A percentile compares a stretch with the other conserved stretches of the same genome.
These are phyloP conservation scores for Porcisia hertigi DNA, from an alignment of 208 protist genomes.

Conservation along the genomic window DNA sequence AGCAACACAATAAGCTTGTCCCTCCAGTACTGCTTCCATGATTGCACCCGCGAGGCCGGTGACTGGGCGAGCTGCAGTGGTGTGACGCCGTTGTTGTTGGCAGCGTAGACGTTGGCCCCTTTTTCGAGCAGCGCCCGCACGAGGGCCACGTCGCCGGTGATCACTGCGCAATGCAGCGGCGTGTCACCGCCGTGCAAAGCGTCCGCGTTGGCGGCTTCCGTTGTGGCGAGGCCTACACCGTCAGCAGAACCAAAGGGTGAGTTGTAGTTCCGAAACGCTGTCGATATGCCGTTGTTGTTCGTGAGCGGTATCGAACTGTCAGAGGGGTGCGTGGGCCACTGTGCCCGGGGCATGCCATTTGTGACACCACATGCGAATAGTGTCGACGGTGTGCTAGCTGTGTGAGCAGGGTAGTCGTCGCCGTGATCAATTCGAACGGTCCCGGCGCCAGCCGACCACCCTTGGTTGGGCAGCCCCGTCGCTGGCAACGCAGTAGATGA, in stretches of 20 bases:
- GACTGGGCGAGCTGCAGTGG: slow-evolving; percentile 24
- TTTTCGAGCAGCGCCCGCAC: slow-evolving; percentile 62
- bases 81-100: slow-evolving; percentile 10
- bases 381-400: not conserved
- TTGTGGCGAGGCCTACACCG: not conserved
- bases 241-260: not conserved
- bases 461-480: not conserved
- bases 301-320: not conserved
- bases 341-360: not conserved
- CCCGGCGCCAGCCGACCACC: not conserved
- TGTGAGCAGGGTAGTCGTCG: not conserved
- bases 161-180: slow-evolving; percentile 70
- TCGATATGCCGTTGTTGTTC: not conserved
- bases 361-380: not conserved
- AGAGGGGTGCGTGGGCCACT: not conserved
- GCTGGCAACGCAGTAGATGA: not conserved
- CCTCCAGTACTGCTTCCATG: slow-evolving; percentile 28
- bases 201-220: not conserved
- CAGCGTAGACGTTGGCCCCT: slow-evolving; percentile 44
- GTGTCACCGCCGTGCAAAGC: slow-evolving; percentile 24
- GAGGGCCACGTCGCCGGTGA: slow-evolving; percentile 44
- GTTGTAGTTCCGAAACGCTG: not conserved
- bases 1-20: slow-evolving; percentile 20
- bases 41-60: not conserved
- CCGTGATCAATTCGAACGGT: not conserved